Evolutionary conservation across 83 land plant genomes (phyloP).

Genomic region (Isoetes engelmannii): DNA sequence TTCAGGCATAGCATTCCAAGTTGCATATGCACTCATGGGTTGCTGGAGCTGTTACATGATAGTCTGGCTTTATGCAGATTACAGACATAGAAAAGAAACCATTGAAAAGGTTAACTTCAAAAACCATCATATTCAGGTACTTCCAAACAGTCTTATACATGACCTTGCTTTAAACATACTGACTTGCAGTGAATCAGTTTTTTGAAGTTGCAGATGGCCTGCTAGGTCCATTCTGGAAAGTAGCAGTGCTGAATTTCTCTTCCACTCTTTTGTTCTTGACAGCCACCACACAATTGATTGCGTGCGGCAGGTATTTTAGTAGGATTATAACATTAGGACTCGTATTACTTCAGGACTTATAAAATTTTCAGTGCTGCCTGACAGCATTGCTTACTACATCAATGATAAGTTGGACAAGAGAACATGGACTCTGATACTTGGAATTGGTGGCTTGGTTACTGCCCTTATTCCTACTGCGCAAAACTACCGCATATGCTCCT

Average conservation of each 20-base stretch:
- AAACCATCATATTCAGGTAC: slow-evolving; percentile 75
- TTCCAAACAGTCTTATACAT: not conserved
- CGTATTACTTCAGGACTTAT: too few relatives aligned
- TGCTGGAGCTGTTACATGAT: slow-evolving; percentile 83
- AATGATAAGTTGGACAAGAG: too few relatives aligned
- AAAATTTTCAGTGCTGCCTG: too few relatives aligned
- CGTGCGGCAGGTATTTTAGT: slow-evolving; percentile 54
- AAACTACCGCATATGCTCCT: too few relatives aligned
- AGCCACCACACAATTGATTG: slow-evolving; percentile 77
- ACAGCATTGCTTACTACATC: too few relatives aligned
- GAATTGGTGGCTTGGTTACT: too few relatives aligned
- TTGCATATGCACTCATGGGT: slow-evolving; percentile 62
- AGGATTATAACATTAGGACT: too few relatives aligned
- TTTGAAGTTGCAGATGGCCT: slow-evolving; percentile 74
- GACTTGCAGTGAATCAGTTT: slow-evolving; percentile 33
- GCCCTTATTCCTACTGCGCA: too few relatives aligned
- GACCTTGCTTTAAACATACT: not conserved
- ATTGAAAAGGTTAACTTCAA: slow-evolving; percentile 75
- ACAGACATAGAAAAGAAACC: slow-evolving; percentile 53
- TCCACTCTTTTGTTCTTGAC: slow-evolving; percentile 53
- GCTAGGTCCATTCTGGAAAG: slow-evolving; percentile 67
- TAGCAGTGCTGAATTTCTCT: slow-evolving; percentile 64
- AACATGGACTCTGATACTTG: too few relatives aligned
- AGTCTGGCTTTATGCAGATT: slow-evolving; percentile 66
- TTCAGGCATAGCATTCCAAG: slow-evolving; percentile 46